Conservation (phyloP, 164 flowering plant species). For the Kalanchoe fedtschenkoi region DNA sequence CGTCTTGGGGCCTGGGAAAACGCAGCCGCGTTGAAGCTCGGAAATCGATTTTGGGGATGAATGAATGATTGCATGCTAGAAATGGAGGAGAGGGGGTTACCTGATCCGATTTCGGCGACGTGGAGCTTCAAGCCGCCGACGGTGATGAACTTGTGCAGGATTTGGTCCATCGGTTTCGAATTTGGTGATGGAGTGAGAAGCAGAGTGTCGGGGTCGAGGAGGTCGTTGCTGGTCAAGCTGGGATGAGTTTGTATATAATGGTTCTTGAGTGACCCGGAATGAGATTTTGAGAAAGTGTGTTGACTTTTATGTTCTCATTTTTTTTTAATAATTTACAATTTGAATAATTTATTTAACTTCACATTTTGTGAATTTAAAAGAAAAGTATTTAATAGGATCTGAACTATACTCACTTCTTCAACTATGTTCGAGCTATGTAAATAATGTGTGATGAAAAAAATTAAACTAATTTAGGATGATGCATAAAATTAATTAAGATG, state of each 20-base stretch:
- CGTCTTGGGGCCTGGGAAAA: slow-evolving; percentile 20
- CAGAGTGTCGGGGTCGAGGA: neutral
- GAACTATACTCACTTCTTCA: too few species aligned
- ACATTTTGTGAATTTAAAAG: too few species aligned
- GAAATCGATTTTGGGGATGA: neutral
- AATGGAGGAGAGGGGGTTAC: neutral
- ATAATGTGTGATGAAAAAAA: too few species aligned
- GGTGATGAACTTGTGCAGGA: slow-evolving; percentile 32
- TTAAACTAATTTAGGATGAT: too few species aligned
- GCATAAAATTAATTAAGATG: too few species aligned
- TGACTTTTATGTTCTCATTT: neutral
- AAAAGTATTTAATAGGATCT: too few species aligned
- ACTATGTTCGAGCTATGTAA: too few species aligned
- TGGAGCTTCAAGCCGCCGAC: slow-evolving; percentile 40
- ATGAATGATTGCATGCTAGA: neutral
- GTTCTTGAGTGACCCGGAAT: neutral
- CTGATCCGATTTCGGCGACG: slow-evolving; percentile 42
- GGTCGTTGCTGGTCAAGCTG: neutral
- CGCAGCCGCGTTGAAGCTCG: neutral
- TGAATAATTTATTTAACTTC: too few species aligned
- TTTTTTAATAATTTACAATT: too few species aligned
- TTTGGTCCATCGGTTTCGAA: slow-evolving; percentile 29
- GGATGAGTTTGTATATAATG: neutral
- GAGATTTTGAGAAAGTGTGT: neutral
- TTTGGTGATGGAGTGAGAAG: neutral